A percentile compares a stretch with the other conserved stretches of the same genome.
These are phyloP conservation scores for Candida dendrica DNA, from an alignment of 805 yeast species.

Conservation along the genomic window DNA sequence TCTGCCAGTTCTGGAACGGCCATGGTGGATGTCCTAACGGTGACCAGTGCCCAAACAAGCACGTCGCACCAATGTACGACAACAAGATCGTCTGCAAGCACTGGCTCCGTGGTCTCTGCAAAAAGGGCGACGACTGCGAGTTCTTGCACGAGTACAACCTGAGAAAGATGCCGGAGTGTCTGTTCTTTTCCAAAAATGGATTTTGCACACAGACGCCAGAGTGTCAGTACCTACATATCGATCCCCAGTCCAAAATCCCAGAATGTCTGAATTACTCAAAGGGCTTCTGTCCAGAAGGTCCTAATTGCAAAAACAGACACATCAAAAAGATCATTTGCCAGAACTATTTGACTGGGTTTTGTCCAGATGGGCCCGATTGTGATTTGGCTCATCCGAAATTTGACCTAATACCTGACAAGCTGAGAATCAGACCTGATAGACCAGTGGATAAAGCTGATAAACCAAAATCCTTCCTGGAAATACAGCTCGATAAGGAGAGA, in stretches of 20 bases:
- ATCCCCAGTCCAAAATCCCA: constrained; percentile 83
- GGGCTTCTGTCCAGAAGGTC: constrained; percentile 93
- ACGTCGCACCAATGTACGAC: constrained; percentile 56
- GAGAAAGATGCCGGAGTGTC: constrained; percentile 94
- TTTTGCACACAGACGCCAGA: constrained; percentile 91
- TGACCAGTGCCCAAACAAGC: constrained; percentile 78
- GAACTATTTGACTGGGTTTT: constrained; percentile 79
- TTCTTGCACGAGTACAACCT: constrained; percentile 91
- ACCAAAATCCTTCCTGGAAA: constrained; percentile 16
- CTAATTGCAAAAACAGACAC: constrained; percentile 77
- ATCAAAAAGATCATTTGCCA: constrained; percentile 72
- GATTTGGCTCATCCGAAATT: constrained; percentile 81
- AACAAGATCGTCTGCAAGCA: constrained; percentile 93
- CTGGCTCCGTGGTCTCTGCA: constrained; percentile 96
- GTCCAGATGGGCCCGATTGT: constrained; percentile 76
- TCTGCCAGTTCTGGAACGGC: constrained; percentile 65
- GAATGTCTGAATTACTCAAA: constrained; percentile 75
- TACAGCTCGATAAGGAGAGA: constrained; percentile 21
- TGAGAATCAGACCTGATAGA: constrained; percentile 29
- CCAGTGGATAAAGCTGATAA: constrained; percentile 9
- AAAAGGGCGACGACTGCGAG: constrained; percentile 94
- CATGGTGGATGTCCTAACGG: constrained; percentile 82
- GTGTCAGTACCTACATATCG: constrained; percentile 87
- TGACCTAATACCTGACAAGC: constrained; percentile 36
- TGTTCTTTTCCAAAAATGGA: constrained; percentile 72